Evolutionary conservation across 495 filamentous ascomycete species (phyloP), one percentile per base, ranked within the genome.

Genomic region (Talaromyces borbonicus): DNA sequence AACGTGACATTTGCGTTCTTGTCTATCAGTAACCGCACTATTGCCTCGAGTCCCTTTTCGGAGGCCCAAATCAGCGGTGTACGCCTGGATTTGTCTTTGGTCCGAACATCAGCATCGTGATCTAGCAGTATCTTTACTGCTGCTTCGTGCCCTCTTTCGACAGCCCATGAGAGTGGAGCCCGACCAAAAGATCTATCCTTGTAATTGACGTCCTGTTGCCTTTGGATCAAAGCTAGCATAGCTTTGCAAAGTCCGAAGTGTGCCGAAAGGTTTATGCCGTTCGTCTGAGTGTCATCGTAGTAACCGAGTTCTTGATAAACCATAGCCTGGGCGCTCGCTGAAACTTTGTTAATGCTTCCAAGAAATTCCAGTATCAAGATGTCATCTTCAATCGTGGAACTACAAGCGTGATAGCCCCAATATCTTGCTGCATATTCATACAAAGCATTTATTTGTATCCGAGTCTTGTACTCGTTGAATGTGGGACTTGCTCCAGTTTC

Each of bases 371-470:
- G 19, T 15, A 39, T 40, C 25, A 16, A 33, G 15, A 45, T 37
- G 14, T 46, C 22, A 16, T 18, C 12, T 29, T 23, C 26, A 16
- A 23, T 11, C 8, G 40, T 19, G 12, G 48, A 37, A 16, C 46
- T 50, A 12, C 49, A 46, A 48, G 51, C 49, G 41, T 56, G 54
- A 25, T 56, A 7, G 16, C 64, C 73, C 74, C 70, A 77, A 43
- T 72, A 50, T 8, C 35, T 19, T n/a, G 62, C 51, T 1, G 69
- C 63, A 45, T 77, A 78, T n/a, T 61, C 46, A 47, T 62, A 62
- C 11, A 78, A 56, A 1, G 24, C 43, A 50, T 70, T 43, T 20
- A 31, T 20, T 9, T 38, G 6, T 25, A 57, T 25, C 14, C 43
- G 46, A 4, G 6, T 16, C n/a, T 52, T 7, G 6, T 48, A 42